Percentiles rank a stretch among this genome's conserved stretches.
phyloP scores from a whole-genome alignment of 2,329 filamentous ascomycete genomes.

The Ceratocystis cubensis region DNA sequence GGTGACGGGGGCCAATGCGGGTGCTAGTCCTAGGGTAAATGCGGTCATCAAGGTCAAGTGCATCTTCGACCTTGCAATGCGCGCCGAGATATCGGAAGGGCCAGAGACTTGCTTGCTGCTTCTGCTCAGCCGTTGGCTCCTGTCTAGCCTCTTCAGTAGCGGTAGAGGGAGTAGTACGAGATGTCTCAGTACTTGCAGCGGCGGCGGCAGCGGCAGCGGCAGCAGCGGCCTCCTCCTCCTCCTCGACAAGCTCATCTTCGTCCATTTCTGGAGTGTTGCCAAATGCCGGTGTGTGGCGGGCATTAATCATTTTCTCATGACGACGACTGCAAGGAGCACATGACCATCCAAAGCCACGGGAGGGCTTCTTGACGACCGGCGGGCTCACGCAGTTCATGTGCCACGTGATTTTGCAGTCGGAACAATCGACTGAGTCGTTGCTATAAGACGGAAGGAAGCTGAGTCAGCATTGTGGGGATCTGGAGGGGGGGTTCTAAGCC shows the following conservation, averaged over 20 bases:
- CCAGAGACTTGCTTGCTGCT: constrained; percentile 88
- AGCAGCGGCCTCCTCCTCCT: constrained; percentile 57
- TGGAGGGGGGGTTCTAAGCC: no score
- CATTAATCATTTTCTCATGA: constrained; percentile 87
- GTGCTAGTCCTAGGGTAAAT: constrained; percentile 95
- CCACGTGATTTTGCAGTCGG: constrained; percentile 86
- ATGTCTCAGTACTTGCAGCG: constrained; percentile 43
- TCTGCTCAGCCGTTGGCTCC: constrained; percentile 66
- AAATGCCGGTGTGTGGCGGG: constrained; percentile 59
- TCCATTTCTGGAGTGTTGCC: constrained; percentile 52
- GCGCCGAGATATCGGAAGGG: constrained; percentile 91
- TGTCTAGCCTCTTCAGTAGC: constrained; percentile 40
- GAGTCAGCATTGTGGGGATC: constrained; percentile 16
- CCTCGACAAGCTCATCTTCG: constrained; percentile 55
- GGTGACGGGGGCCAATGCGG: constrained; percentile 77
- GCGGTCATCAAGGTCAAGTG: constrained; percentile 89
- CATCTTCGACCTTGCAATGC: constrained; percentile 90
- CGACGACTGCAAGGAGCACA: constrained; percentile 91
- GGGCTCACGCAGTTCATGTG: constrained; percentile 97
- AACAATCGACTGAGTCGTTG: constrained; percentile 92
- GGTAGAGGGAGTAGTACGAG: constrained; percentile 25
- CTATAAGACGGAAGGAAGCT: constrained; percentile 33
- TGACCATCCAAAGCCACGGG: constrained; percentile 94
- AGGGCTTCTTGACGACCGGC: constrained; percentile 86
- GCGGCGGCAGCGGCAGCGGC: constrained; percentile 41